Evolutionary conservation across 306 rosid species (phyloP), one percentile per base, ranked within the genome.

Genomic region (Dalbergia cultrata): DNA sequence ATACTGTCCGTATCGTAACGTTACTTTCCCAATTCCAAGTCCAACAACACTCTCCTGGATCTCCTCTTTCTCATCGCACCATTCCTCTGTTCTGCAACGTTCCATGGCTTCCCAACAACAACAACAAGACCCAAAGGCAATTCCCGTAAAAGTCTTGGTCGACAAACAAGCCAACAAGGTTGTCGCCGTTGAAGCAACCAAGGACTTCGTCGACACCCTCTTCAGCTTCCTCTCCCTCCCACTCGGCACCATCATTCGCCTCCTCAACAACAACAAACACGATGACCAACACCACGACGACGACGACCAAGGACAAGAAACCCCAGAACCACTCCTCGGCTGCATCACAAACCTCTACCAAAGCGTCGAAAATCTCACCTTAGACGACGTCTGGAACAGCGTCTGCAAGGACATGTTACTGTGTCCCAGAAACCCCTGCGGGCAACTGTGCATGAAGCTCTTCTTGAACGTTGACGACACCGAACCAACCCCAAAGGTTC

Each of bases 181-280:
- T 0, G 50, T 81, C 13, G 65, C n/a, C 0, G 21, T 76, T 0
- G 85, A 81, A 75, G 8, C 85, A 35, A 49, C 81, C 3, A 18
- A 70, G 26, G 57, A 81, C 43, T 81, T 81, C 47, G 52, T 81
- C 0, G 85, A 81, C 72, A 75, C 80, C 22, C 77, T 81, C 58
- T 81, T 75, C 85, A 81, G 81, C 13, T 81, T 81, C 72, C 77
- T 81, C 0, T 67, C 81, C n/a, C 77, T 81, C 50, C 85, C 85
- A 34, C 76, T 75, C 0, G 81, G 4, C 58, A 81, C 85, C 72
- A 75, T 81, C 71, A 75, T 75, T 68, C 76, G 72, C 54, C 81
- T 81, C 6, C 3, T 75, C 22, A 67, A 56, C 50, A n/a, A n/a
- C n/a, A n/a, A 45, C 52, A 4, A 34, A 26, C 31, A 26, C 31